phyloP scores from a whole-genome alignment of 2,329 filamentous ascomycete genomes.

The Geosmithia flava region DNA sequence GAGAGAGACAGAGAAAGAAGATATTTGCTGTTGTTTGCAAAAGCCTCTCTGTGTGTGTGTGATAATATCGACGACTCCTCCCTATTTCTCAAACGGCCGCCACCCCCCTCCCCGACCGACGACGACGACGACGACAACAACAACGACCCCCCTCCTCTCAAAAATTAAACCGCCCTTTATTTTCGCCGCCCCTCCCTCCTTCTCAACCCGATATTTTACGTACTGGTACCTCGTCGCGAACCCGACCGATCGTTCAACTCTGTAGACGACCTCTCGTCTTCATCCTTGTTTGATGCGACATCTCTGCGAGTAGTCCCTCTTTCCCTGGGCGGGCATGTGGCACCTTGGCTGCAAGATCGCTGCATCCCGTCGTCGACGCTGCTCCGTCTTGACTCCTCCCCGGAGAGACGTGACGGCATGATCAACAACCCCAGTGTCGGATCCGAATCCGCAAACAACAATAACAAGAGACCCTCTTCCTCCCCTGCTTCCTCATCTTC shows the following conservation, averaged over 20 bases:
- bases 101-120: too few relatives aligned
- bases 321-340: constrained; percentile 1
- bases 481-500: background rate
- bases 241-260: background rate
- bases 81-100: too few relatives aligned
- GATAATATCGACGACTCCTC: too few relatives aligned
- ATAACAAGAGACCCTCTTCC: background rate
- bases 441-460: background rate
- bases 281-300: background rate
- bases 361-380: background rate
- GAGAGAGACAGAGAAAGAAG: too few relatives aligned
- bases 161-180: background rate
- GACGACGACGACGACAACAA: too few relatives aligned
- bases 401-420: background rate
- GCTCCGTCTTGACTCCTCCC: background rate
- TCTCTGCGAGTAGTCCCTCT: background rate
- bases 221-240: background rate
- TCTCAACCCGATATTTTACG: background rate
- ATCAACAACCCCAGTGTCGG: background rate
- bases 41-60: too few relatives aligned
- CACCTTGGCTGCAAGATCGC: constrained; percentile 1
- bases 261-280: background rate
- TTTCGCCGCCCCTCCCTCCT: background rate
- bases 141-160: background rate
- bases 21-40: too few relatives aligned